These are phyloP conservation scores for Nicotiana knightiana DNA, from an alignment of 257 asterid species.

Conservation along the genomic window DNA sequence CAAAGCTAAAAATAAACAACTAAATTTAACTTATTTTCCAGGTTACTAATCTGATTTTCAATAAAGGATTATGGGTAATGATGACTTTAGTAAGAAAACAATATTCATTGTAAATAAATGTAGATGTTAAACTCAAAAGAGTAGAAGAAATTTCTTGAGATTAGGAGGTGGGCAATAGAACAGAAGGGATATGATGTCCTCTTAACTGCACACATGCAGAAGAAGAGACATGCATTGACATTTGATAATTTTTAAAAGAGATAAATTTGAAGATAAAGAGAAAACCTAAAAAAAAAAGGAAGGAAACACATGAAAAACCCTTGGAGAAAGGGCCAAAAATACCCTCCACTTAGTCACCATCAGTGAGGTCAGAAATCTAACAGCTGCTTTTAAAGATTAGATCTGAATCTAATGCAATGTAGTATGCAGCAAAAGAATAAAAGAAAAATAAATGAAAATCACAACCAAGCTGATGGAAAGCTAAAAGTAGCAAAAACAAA, in stretches of 20 bases:
- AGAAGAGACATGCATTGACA: constrained; percentile 15
- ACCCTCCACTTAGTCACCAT: constrained; percentile 49
- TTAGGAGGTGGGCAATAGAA: constrained; percentile 39
- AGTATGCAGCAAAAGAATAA: constrained; percentile 3
- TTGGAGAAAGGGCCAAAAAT: constrained; percentile 26
- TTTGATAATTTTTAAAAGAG: not conserved
- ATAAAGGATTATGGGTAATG: not conserved
- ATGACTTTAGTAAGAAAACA: not conserved
- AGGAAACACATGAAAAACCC: not conserved
- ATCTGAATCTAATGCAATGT: constrained; percentile 28
- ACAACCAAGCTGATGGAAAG: constrained; percentile 5
- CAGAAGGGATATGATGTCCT: constrained; percentile 38
- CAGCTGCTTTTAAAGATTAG: constrained; percentile 33
- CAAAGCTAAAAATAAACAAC: too few species aligned
- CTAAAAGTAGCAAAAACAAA: constrained; percentile 24
- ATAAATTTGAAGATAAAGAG: not conserved
- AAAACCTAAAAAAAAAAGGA: not conserved
- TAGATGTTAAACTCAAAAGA: not conserved
- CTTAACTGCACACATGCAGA: constrained; percentile 32
- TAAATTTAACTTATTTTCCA: not conserved
- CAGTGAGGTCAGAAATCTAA: constrained; percentile 42
- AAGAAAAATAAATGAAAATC: not conserved
- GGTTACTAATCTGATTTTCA: not conserved
- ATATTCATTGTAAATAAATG: not conserved
- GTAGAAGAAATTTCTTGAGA: constrained; percentile 10